phyloP scores from a whole-genome alignment of 495 filamentous ascomycete genomes.

The Penicillium soppii region DNA sequence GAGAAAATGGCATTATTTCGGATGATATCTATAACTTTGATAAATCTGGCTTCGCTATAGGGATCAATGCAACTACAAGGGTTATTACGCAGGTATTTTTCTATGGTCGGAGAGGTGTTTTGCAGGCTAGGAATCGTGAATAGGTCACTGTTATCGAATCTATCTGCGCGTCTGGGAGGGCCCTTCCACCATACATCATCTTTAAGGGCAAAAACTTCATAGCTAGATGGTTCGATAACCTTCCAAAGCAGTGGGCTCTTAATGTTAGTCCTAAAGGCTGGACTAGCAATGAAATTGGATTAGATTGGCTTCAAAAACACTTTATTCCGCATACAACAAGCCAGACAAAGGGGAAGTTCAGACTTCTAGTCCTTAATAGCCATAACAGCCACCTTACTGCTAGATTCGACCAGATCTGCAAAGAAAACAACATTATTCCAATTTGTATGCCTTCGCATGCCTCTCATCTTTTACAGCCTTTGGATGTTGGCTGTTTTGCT shows the following conservation, averaged over 20 bases:
- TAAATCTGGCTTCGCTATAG: too few relatives aligned
- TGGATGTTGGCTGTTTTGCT: too few relatives aligned
- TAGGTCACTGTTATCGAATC: too few relatives aligned
- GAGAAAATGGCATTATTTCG: too few relatives aligned
- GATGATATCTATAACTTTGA: too few relatives aligned
- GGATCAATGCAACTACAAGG: not conserved
- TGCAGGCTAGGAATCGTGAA: conserved; percentile 41
- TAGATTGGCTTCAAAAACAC: conserved; percentile 14
- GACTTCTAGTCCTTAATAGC: not conserved
- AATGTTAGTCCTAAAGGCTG: conserved; percentile 26
- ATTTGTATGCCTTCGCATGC: too few relatives aligned
- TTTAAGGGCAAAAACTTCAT: conserved; percentile 17
- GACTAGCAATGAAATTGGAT: conserved; percentile 26
- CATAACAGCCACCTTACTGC: not conserved
- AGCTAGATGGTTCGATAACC: conserved; percentile 5
- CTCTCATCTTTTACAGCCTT: too few relatives aligned
- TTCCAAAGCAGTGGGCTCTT: conserved; percentile 10
- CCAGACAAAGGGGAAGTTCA: not conserved
- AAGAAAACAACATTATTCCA: too few relatives aligned
- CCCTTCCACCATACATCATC: conserved; percentile 25
- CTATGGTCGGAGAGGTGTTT: conserved; percentile 1
- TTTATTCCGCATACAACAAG: conserved; percentile 7
- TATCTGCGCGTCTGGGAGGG: conserved; percentile 21
- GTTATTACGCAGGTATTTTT: not conserved
- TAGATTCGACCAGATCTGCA: not conserved